phyloP scores from a whole-genome alignment of 2,329 filamentous ascomycete species.

The Triangularia verruculosa region DNA sequence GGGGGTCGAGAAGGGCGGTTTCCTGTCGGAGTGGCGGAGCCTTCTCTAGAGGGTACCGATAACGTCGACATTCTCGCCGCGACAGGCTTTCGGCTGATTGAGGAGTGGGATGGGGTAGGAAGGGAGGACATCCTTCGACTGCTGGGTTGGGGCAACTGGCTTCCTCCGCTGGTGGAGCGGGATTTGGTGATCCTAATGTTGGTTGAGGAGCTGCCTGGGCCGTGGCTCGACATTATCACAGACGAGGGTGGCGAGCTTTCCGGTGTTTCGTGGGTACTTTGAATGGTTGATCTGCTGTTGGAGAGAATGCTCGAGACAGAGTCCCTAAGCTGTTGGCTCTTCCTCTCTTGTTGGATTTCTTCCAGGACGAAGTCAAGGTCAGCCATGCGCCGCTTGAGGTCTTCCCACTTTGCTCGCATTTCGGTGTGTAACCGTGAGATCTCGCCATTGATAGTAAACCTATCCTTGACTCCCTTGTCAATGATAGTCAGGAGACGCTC shows the following conservation, averaged over 20 bases:
- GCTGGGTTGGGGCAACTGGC: constrained; percentile 44
- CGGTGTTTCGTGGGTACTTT: constrained; percentile 68
- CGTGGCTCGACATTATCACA: constrained; percentile 57
- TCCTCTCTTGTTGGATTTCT: constrained; percentile 62
- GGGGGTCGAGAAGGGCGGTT: constrained; percentile 44
- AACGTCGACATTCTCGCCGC: constrained; percentile 47
- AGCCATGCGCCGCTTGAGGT: constrained; percentile 70
- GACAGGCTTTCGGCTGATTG: constrained; percentile 40
- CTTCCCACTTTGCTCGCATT: constrained; percentile 77
- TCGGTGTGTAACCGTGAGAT: constrained; percentile 83
- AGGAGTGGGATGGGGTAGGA: constrained; percentile 39
- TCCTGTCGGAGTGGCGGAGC: constrained; percentile 50
- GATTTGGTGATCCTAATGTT: constrained; percentile 40
- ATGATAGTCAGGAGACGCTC: constrained; percentile 89
- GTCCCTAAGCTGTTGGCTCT: constrained; percentile 77
- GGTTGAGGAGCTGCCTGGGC: constrained; percentile 35
- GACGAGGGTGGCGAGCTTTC: constrained; percentile 64
- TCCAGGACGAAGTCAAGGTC: constrained; percentile 75
- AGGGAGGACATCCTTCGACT: constrained; percentile 48
- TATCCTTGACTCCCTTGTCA: constrained; percentile 89
- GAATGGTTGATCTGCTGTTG: constrained; percentile 69
- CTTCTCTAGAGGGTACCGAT: constrained; percentile 38
- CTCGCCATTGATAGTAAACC: constrained; percentile 95
- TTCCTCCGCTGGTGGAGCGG: constrained; percentile 48
- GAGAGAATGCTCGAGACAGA: constrained; percentile 91